phyloP scores from a whole-genome alignment of 1,139 yeast species.

The Saccharomyces uvarum region DNA sequence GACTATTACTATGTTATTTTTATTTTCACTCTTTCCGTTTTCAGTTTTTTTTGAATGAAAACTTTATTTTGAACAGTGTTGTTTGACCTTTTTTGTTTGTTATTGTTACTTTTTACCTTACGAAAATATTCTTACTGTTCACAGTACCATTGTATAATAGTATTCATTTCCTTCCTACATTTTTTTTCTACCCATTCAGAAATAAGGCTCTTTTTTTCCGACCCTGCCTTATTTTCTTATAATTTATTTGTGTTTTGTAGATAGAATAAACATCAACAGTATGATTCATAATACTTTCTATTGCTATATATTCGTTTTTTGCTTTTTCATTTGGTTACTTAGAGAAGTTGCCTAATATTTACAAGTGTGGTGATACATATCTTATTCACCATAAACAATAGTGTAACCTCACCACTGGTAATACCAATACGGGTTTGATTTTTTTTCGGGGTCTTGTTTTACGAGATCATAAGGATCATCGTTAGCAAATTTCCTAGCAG shows the following conservation, averaged over 20 bases:
- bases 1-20: conserved; percentile 1
- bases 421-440: conserved; percentile 27
- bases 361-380: neutral
- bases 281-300: neutral
- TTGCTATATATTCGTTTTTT: neutral
- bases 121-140: neutral
- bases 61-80: neutral
- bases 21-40: neutral
- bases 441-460: conserved; percentile 9
- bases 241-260: conserved; percentile 11
- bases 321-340: neutral
- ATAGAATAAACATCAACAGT: conserved; percentile 11
- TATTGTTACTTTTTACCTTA: neutral
- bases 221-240: neutral
- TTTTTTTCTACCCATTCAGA: neutral
- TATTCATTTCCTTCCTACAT: conserved; percentile 3
- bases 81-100: neutral
- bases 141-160: conserved; percentile 7
- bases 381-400: neutral
- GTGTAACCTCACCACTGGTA: conserved; percentile 19
- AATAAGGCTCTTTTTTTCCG: neutral
- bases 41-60: neutral
- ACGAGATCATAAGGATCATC: conserved; percentile 18
- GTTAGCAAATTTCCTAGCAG: conserved; percentile 14
- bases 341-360: conserved; percentile 3